Conservation (phyloP, 2,329 filamentous ascomycete genomes). For the Akanthomyces muscarius region DNA sequence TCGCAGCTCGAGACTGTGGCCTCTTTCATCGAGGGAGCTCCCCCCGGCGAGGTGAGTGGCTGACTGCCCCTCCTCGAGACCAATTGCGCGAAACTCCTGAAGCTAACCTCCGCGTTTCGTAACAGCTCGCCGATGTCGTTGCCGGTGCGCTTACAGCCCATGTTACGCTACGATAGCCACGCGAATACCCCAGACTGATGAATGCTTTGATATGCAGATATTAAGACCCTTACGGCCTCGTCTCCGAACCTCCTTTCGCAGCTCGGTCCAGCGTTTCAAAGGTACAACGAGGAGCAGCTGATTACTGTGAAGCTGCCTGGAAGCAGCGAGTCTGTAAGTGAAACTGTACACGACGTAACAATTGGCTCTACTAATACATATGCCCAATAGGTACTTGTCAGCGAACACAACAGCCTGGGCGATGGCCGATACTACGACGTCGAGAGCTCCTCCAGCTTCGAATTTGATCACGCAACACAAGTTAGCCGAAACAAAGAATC, state of each 20-base stretch:
- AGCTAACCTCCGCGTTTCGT: constrained; percentile 27
- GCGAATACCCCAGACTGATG: neutral
- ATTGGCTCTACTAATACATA: neutral
- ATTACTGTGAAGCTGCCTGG: constrained; percentile 84
- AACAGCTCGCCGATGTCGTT: constrained; percentile 79
- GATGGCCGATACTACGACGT: constrained; percentile 85
- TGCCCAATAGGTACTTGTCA: constrained; percentile 67
- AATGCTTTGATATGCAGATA: constrained; percentile 54
- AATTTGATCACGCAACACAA: constrained; percentile 79
- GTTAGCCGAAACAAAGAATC: constrained; percentile 37
- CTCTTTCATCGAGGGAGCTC: constrained; percentile 88
- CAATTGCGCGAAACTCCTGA: constrained; percentile 20
- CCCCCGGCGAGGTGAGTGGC: constrained; percentile 82
- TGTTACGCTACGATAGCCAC: neutral
- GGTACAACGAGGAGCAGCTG: constrained; percentile 96
- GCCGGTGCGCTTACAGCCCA: constrained; percentile 56
- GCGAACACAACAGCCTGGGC: constrained; percentile 77
- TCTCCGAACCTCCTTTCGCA: constrained; percentile 64
- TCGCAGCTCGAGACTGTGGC: constrained; percentile 52
- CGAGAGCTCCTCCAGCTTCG: constrained; percentile 82
- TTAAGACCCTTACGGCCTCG: constrained; percentile 77
- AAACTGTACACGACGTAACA: neutral
- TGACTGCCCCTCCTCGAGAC: constrained; percentile 17
- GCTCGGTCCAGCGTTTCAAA: constrained; percentile 79
- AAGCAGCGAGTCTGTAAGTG: constrained; percentile 57